Evolutionary conservation across 805 yeast species (phyloP).

Genomic region (Scheffersomyces ergatensis): DNA sequence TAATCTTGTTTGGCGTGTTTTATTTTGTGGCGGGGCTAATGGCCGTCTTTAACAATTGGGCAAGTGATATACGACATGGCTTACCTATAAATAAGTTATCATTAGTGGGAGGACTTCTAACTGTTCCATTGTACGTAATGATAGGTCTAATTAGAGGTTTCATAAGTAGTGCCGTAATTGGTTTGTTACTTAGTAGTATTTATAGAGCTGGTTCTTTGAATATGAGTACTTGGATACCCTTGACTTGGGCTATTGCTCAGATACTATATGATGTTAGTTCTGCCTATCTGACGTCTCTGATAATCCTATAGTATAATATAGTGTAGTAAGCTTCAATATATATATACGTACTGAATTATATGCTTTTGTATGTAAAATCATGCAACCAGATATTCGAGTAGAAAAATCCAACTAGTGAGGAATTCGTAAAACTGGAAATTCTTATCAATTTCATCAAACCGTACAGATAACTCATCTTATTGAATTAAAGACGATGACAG

Average conservation of each 20-base stretch:
- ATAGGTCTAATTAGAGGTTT: conserved; percentile 66
- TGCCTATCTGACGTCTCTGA: conserved; percentile 54
- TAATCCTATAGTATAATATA: conserved; percentile 17
- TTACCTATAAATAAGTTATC: conserved; percentile 4
- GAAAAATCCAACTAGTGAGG: too few relatives aligned
- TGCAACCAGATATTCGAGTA: too few relatives aligned
- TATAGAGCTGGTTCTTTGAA: conserved; percentile 78
- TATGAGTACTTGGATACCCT: conserved; percentile 95
- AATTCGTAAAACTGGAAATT: too few relatives aligned
- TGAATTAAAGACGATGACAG: neutral
- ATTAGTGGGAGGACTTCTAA: conserved; percentile 14
- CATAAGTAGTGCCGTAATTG: conserved; percentile 72
- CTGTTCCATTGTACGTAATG: conserved; percentile 45
- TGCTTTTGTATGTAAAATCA: too few relatives aligned
- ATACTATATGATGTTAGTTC: conserved; percentile 65
- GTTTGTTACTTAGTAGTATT: conserved; percentile 69
- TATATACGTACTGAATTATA: too few relatives aligned
- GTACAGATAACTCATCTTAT: too few relatives aligned
- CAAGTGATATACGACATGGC: conserved; percentile 17
- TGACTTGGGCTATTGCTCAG: conserved; percentile 72
- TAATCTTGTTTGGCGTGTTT: conserved; percentile 63
- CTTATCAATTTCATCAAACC: too few relatives aligned
- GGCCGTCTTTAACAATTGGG: conserved; percentile 38
- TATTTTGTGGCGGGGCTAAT: conserved; percentile 64
- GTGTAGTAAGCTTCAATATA: too few relatives aligned